Percentiles rank a stretch among this genome's conserved stretches.
Evolutionary conservation across 345 rosid species (phyloP).

Genomic region (Zanthoxylum bungeanum): DNA sequence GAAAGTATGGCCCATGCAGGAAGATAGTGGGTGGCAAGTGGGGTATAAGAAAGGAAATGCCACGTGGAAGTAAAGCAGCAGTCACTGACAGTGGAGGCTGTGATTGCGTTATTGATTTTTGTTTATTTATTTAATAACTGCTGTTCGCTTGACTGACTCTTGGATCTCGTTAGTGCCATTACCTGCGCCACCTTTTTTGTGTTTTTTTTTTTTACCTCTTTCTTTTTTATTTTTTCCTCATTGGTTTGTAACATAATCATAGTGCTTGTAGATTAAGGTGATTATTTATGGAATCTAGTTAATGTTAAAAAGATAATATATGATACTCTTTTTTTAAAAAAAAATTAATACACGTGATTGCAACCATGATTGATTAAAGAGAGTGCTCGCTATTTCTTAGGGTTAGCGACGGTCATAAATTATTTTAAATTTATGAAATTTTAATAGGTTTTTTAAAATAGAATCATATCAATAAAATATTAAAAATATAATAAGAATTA

Average conservation of each 20-base stretch:
- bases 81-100: conserved; percentile 7
- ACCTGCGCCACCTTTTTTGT: conserved; percentile 1
- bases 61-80: conserved; percentile 23
- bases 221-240: not conserved
- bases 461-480: too few species aligned
- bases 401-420: too few species aligned
- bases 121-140: conserved; percentile 9
- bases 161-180: conserved; percentile 21
- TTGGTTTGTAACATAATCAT: not conserved
- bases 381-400: too few species aligned
- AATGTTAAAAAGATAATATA: not conserved
- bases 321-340: too few species aligned
- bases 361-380: too few species aligned
- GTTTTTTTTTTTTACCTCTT: not conserved
- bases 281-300: not conserved
- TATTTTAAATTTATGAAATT: too few species aligned
- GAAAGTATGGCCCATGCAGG: not conserved
- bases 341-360: too few species aligned
- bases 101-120: conserved; percentile 3
- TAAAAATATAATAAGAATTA: too few species aligned
- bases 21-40: not conserved
- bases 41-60: not conserved
- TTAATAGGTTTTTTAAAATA: too few species aligned
- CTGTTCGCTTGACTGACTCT: conserved; percentile 11
- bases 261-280: not conserved